Conservation (phyloP, 208 protist species). For the Leishmania martiniquensis region DNA sequence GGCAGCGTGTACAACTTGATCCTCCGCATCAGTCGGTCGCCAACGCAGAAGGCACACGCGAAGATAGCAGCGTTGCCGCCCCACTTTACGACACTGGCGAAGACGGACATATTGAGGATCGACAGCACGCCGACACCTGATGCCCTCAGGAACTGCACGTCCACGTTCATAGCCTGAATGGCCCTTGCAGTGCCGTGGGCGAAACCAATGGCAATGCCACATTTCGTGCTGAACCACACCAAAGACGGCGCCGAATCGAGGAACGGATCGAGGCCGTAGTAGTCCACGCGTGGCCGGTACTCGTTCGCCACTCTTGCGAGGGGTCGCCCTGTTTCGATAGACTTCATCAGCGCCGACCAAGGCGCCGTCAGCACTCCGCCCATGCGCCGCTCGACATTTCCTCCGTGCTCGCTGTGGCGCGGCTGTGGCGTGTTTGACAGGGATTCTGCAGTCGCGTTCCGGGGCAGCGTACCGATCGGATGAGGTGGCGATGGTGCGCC, state of each 20-base stretch:
- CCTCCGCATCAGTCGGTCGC: conserved; percentile 57
- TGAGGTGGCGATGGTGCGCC: not conserved
- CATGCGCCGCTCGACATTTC: not conserved
- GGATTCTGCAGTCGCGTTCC: not conserved
- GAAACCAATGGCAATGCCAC: conserved; percentile 79
- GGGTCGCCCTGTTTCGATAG: conserved; percentile 65
- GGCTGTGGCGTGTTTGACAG: not conserved
- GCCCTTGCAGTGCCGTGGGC: conserved; percentile 66
- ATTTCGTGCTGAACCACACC: conserved; percentile 86
- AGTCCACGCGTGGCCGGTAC: conserved; percentile 77
- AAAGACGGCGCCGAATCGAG: conserved; percentile 72
- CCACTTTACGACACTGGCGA: conserved; percentile 86
- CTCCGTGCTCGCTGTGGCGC: not conserved
- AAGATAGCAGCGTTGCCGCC: conserved; percentile 75
- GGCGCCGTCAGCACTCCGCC: conserved; percentile 24
- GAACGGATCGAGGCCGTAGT: conserved; percentile 85
- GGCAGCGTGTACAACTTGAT: conserved; percentile 58
- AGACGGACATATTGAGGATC: conserved; percentile 84
- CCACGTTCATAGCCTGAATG: conserved; percentile 76
- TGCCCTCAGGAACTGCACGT: conserved; percentile 82
- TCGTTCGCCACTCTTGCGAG: conserved; percentile 70
- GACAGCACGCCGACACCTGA: conserved; percentile 81
- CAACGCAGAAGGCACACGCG: conserved; percentile 69
- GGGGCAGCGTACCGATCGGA: conserved; percentile 8
- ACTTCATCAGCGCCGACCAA: conserved; percentile 74